Percentiles rank a stretch among this genome's conserved stretches.
phyloP scores from a whole-genome alignment of 805 yeast species.

The Metschnikowia anglica region DNA sequence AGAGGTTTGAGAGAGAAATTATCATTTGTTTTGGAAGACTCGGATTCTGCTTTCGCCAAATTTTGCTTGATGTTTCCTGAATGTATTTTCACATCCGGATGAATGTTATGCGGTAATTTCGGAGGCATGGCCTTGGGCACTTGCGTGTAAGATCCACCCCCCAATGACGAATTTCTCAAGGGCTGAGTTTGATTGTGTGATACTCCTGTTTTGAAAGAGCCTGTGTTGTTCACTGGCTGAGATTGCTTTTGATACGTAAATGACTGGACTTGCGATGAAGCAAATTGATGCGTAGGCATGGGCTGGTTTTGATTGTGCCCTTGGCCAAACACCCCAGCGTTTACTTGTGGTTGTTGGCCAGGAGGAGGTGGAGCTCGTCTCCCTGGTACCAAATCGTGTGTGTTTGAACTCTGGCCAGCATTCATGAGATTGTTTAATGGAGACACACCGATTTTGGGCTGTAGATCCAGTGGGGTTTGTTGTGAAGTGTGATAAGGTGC shows the following conservation, averaged over 20 bases:
- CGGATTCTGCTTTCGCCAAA: constrained; percentile 18
- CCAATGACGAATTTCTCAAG: constrained; percentile 21
- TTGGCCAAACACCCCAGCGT: constrained; percentile 1
- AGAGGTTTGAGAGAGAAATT: constrained; percentile 15
- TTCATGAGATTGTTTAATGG: constrained; percentile 36
- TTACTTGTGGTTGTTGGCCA: constrained; percentile 3
- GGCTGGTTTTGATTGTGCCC: not conserved
- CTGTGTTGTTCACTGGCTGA: not conserved
- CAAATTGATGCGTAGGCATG: not conserved
- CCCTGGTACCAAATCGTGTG: constrained; percentile 42
- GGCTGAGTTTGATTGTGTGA: constrained; percentile 20
- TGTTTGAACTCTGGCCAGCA: constrained; percentile 16
- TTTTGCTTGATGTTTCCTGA: constrained; percentile 26
- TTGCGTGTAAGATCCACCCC: constrained; percentile 25
- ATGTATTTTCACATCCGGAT: constrained; percentile 36
- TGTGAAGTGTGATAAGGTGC: constrained; percentile 38
- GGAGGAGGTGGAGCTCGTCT: constrained; percentile 63
- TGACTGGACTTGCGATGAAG: not conserved
- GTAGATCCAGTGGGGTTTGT: constrained; percentile 5
- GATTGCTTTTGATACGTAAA: not conserved
- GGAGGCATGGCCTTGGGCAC: constrained; percentile 29
- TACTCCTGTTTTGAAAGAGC: constrained; percentile 6
- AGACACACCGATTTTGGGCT: constrained; percentile 21
- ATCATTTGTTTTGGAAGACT: not conserved
- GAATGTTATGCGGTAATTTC: constrained; percentile 28